These are phyloP conservation scores for Wallacemonas sp. DNA, from an alignment of 208 protist species.

Conservation along the genomic window DNA sequence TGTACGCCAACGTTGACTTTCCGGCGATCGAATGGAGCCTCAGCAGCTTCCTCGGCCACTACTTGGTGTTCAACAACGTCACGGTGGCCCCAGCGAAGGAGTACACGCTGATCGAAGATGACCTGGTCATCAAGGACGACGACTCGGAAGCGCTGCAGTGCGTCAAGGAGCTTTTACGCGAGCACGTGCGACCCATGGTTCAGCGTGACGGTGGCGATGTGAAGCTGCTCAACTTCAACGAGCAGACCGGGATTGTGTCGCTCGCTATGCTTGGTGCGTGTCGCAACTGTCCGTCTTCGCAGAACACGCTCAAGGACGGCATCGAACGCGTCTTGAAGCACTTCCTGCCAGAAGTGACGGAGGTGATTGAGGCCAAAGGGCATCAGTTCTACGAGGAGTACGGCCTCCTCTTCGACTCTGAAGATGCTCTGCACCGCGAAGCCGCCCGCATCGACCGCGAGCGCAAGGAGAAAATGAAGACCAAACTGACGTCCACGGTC, in stretches of 20 bases:
- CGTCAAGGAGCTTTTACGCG: constrained; percentile 93
- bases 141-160: constrained; percentile 92
- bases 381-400: constrained; percentile 87
- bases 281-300: constrained; percentile 86
- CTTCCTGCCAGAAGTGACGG: constrained; percentile 90
- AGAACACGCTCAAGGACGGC: constrained; percentile 89
- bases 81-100: constrained; percentile 72
- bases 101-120: constrained; percentile 85
- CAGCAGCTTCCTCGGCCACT: constrained; percentile 88
- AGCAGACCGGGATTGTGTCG: constrained; percentile 85
- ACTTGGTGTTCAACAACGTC: constrained; percentile 72
- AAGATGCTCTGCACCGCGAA: constrained; percentile 77
- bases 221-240: constrained; percentile 85
- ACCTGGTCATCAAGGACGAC: constrained; percentile 57
- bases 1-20: constrained; percentile 77
- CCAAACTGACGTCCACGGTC: constrained; percentile 48
- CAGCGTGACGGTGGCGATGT: constrained; percentile 94
- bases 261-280: constrained; percentile 92
- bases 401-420: constrained; percentile 76
- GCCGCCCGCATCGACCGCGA: constrained; percentile 58
- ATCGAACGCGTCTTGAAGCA: constrained; percentile 93
- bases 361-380: constrained; percentile 41
- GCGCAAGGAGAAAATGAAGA: constrained; percentile 47
- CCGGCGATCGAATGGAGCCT: constrained; percentile 80
- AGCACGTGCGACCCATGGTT: constrained; percentile 91